Base-by-base conservation (phyloP, 2,329 filamentous ascomycete species). In the Didymella glomerata region DNA sequence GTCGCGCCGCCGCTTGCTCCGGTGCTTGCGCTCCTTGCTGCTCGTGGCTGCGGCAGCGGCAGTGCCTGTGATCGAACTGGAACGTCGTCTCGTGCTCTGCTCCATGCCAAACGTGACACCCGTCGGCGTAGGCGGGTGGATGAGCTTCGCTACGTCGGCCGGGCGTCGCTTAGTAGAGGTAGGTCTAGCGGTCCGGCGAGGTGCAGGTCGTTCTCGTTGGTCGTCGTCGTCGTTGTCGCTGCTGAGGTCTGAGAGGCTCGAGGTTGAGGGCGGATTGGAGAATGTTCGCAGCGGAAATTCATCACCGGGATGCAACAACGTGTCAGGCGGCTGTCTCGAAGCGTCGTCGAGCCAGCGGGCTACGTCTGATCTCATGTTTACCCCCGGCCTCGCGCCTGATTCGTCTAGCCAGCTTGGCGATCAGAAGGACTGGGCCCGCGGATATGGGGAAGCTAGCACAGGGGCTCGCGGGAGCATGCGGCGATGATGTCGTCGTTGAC, bases 211-310 rank as follows among this genome's bases (percentile, higher is more conserved):
- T 10, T 8, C 9, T 20, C 1, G 18, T 42, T 11, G 13, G 53
- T 44, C 30, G 40, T 42, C n/a, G 42, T 54, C 44, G 65, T 62
- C 64, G 62, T 65, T 61, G 62, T 66, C 65, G 62, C 61, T 64
- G 58, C 53, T 60, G 40, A 64, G 18, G 62, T 71, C 69, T 38
- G 69, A 70, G 60, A 65, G 52, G 54, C 68, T 69, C 50, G 68
- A 68, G 50, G 66, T 54, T 14, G 72, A 75, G 41, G 74, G 74
- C 16, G 73, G 73, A 22, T 70, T 75, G 41, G 73, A 73, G 47
- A 77, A 48, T 18, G 75, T 77, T 20, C 68, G 65, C 27, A 77
- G 67, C 46, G 75, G 74, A 47, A 77, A 76, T 46, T 70, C 75
- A 72, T 77, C 73, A 51, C 73, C 72, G 32, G 74, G 73, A 57